Base-by-base conservation (phyloP, 2,329 filamentous ascomycete genomes). In the Penicillium sp. region DNA sequence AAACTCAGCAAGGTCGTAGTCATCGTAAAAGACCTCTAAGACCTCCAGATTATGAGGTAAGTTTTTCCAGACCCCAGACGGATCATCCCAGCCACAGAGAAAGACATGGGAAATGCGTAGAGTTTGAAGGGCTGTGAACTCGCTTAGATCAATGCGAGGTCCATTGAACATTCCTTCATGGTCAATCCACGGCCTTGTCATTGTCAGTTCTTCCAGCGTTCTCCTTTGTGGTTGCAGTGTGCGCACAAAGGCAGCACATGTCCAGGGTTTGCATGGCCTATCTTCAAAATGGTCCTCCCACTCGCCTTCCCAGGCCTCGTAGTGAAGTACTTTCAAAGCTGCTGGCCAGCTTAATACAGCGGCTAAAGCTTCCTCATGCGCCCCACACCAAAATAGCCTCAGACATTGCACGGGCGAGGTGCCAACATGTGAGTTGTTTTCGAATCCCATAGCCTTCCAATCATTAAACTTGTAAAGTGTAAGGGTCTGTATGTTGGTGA, bases 291-390 rank as follows among this genome's bases (percentile, higher is more conserved):
- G 14, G 29, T 42, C 41, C 3, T 30, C 36, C 55, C 53, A 57
- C 28, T 41, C 48, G 19, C 8, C 27, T 52, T 56, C 48, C 0
- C 54, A 41, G 18, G 36, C 51, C 8, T 56, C 53, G 25, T 52
- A 57, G 36, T 52, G 51, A 16, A 57, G 53, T 7, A 35, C 28
- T 44, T 56, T 43, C 42, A 58, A 33, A 19, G 48, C 51, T 14
- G 34, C 41, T 41, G 53, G 51, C 54, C 48, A 55, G 40, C 55
- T 54, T 9, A 58, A 38, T 10, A 56, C 25, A 42, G 42, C 6
- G 8, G 51, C 43, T 19, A 58, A 25, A 34, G 55, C 43, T 13
- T 52, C 48, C 37, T 58, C 48, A 9, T 56, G 48, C 12, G 55
- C 55, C 9, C 49, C 46, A 28, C 54, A 58, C 6, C 29, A 29